Conservation (phyloP, 2,329 filamentous ascomycete genomes). For the Daldinia sp. region DNA sequence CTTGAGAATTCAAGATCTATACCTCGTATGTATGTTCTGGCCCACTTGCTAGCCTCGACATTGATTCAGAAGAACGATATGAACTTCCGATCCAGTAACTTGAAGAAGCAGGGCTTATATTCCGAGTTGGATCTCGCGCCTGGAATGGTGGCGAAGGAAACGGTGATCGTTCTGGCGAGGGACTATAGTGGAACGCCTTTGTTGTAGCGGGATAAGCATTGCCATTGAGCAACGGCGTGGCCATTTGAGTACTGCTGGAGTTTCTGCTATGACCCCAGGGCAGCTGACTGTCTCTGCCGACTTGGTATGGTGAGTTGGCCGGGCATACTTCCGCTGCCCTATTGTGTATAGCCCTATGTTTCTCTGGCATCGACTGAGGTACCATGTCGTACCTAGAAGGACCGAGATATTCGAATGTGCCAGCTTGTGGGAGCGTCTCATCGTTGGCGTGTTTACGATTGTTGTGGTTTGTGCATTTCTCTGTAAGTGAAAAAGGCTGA, state of each 20-base stretch:
- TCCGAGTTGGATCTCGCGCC: background rate
- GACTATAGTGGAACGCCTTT: background rate
- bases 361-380: conserved; percentile 28
- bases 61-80: conserved; percentile 12
- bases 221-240: background rate
- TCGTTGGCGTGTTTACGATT: conserved; percentile 39
- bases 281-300: conserved; percentile 26
- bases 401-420: conserved; percentile 38
- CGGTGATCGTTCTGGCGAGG: conserved; percentile 3
- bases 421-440: conserved; percentile 22
- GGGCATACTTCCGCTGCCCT: conserved; percentile 10
- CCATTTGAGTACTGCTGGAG: background rate
- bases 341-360: conserved; percentile 21
- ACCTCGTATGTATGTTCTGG: background rate
- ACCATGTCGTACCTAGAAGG: conserved; percentile 36
- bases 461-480: conserved; percentile 39
- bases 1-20: background rate
- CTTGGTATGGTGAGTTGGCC: conserved; percentile 16
- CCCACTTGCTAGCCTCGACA: background rate
- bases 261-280: conserved; percentile 27
- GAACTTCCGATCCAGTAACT: conserved; percentile 23
- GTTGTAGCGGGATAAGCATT: background rate
- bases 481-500: conserved; percentile 11
- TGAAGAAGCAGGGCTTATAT: background rate
- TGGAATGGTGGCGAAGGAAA: background rate